Percentiles rank a stretch among this genome's conserved stretches.
phyloP scores from a whole-genome alignment of 1,284 basidiomycete genomes.

The Singerocomus inundabilis region DNA sequence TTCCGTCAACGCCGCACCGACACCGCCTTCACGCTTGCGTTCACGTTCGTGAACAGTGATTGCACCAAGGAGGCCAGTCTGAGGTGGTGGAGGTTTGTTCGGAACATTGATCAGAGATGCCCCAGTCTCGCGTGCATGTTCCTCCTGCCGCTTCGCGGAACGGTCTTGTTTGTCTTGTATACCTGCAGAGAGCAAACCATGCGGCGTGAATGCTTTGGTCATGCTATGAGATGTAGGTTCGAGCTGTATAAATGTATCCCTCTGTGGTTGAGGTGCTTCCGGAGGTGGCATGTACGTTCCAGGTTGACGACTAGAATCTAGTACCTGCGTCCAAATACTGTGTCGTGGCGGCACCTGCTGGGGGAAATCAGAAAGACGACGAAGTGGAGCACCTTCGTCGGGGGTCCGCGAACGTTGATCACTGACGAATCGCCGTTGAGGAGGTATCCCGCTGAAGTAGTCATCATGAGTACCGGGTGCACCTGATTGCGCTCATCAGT shows the following conservation, averaged over 20 bases:
- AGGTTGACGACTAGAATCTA: constrained; percentile 63
- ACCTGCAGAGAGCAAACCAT: constrained; percentile 92
- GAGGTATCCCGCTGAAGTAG: constrained; percentile 16
- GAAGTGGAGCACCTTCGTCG: constrained; percentile 41
- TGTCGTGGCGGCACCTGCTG: constrained; percentile 53
- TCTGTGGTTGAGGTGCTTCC: constrained; percentile 37
- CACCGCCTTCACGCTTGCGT: constrained; percentile 89
- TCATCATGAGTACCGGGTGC: constrained; percentile 21
- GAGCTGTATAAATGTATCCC: constrained; percentile 81
- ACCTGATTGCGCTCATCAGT: constrained; percentile 20
- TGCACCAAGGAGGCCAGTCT: constrained; percentile 92
- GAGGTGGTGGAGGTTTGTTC: constrained; percentile 91
- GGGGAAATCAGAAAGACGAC: constrained; percentile 52
- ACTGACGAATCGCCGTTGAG: constrained; percentile 40
- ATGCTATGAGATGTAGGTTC: constrained; percentile 73
- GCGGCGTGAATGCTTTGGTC: constrained; percentile 92
- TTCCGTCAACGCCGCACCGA: constrained; percentile 93
- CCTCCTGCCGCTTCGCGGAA: constrained; percentile 93
- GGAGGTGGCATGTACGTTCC: constrained; percentile 37
- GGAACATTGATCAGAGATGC: constrained; percentile 91
- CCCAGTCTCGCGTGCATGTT: constrained; percentile 86
- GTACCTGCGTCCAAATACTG: constrained; percentile 82
- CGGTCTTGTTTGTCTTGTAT: constrained; percentile 94
- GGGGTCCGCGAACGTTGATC: constrained; percentile 47
- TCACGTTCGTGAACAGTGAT: constrained; percentile 95